Base-by-base conservation (phyloP, 208 protist genomes). In the Spongospora subterranea region DNA sequence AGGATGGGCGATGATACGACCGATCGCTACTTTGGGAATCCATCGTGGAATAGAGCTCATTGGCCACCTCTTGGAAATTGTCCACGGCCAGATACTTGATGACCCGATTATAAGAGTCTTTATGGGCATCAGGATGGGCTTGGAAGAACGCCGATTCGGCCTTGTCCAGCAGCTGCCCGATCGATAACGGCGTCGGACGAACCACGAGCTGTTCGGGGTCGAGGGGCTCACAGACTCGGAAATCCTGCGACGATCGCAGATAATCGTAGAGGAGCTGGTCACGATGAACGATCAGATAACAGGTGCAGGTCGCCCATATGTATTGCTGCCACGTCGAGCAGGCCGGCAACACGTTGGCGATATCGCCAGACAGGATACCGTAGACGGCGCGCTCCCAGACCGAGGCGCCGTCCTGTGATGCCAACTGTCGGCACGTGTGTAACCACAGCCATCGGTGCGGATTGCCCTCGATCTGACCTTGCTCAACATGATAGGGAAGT, bases 301-400 rank as follows among this genome's bases (percentile, higher is more conserved):
- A 82, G 71, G 71, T 35, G 13, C 35, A 82, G 17, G 71, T 82
- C 13, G n/a, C 71, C 71, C 71, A 82, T 6, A 82, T 13, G 71
- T 20, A 82, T 43, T 82, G 17, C 71, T 45, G n/a, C 71, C 71
- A 82, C 17, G 71, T 82, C 71, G 6, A 6, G n/a, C 71, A 82
- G 71, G n/a, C 71, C 35, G 71, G 71, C 6, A 39, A 43, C 35
- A 43, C 71, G n/a, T 35, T 43, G 17, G 6, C 17, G 35, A 43
- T n/a, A 13, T 82, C 35, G 13, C 71, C 71, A 43, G 35, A 6
- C 6, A 82, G 71, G 17, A 82, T 6, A n/a, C 17, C 71, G 40
- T 82, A 82, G 71, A 82, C 71, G 17, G 71, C 71, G 6, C 71
- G 6, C 71, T 82, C 71, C 71, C 71, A 82, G n/a, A 82, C n/a